phyloP scores from a whole-genome alignment of 2,329 filamentous ascomycete species.

The Ascomycota sp. region DNA sequence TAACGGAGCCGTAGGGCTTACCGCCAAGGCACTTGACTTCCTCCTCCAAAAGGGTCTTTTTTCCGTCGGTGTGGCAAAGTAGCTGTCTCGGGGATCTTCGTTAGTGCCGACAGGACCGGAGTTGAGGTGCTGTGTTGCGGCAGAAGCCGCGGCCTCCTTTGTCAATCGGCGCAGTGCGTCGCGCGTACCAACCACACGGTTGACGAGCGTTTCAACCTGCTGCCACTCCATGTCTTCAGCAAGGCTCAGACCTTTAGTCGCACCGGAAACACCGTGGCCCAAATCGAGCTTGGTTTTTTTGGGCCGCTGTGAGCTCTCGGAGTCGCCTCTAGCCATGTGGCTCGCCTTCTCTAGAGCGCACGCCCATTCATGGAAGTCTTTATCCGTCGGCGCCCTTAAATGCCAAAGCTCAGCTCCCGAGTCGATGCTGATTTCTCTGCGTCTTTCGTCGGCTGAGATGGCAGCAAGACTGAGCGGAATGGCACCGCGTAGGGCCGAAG shows the following conservation, averaged over 20 bases:
- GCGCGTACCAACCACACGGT: slow-evolving; percentile 66
- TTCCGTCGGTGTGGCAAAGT: slow-evolving; percentile 29
- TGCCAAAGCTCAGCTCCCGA: slow-evolving; percentile 97
- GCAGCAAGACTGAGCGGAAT: slow-evolving; percentile 84
- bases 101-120: slow-evolving; percentile 16
- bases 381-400: slow-evolving; percentile 58
- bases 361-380: slow-evolving; percentile 79
- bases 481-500: slow-evolving; percentile 75
- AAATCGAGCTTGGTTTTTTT: slow-evolving; percentile 9
- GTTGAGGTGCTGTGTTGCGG: slow-evolving; percentile 16
- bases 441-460: slow-evolving; percentile 71
- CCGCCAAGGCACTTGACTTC: slow-evolving; percentile 42
- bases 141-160: slow-evolving; percentile 50
- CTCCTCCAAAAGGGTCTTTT: slow-evolving; percentile 81
- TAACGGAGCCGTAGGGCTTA: slow-evolving; percentile 19
- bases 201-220: slow-evolving; percentile 67
- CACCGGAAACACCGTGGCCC: slow-evolving; percentile 8
- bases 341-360: slow-evolving; percentile 68
- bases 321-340: slow-evolving; percentile 34
- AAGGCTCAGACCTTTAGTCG: slow-evolving; percentile 14
- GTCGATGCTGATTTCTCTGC: slow-evolving; percentile 85
- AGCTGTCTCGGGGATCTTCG: slow-evolving; percentile 22
- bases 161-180: slow-evolving; percentile 76
- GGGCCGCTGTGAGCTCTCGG: slow-evolving; percentile 15
- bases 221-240: slow-evolving; percentile 71